These are phyloP conservation scores for Nymphaea colorata DNA, from an alignment of 164 flowering plant genomes.

Conservation along the genomic window DNA sequence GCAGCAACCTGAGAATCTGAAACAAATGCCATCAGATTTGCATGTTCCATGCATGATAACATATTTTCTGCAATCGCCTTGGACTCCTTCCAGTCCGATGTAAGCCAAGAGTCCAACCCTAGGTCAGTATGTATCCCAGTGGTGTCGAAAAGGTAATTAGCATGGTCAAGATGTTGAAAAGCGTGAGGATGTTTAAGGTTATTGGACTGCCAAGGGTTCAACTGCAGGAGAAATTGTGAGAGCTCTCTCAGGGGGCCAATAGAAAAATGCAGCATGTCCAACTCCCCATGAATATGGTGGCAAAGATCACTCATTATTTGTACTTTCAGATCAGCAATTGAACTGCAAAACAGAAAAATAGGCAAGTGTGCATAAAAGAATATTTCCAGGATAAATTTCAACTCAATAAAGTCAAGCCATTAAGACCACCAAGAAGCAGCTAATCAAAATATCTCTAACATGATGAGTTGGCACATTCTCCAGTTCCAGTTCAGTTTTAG, in stretches of 20 bases:
- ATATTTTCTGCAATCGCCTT: conserved; percentile 46
- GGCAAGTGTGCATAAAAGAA: no score
- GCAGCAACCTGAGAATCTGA: conserved; percentile 50
- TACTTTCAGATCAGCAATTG: conserved; percentile 37
- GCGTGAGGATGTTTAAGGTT: conserved; percentile 23
- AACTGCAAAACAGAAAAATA: conserved; percentile 27
- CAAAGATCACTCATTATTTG: conserved; percentile 72
- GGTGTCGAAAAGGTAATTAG: conserved; percentile 36
- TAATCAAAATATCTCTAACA: no score
- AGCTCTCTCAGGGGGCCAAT: conserved; percentile 77
- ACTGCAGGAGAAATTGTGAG: conserved; percentile 36
- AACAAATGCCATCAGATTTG: conserved; percentile 41
- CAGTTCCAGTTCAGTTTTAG: no score
- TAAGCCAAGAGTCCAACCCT: conserved; percentile 67
- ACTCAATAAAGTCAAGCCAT: no score
- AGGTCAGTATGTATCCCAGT: conserved; percentile 33
- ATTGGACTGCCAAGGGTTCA: conserved; percentile 26
- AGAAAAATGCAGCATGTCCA: conserved; percentile 65
- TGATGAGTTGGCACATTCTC: no score
- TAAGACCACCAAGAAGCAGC: no score
- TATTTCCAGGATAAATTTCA: no score
- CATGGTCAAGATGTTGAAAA: conserved; percentile 13
- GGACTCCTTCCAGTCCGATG: conserved; percentile 56
- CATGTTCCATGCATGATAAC: conserved; percentile 42
- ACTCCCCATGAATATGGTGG: conserved; percentile 84